A percentile compares a stretch with the other conserved stretches of the same genome.
Evolutionary conservation across 2,329 filamentous ascomycete species (phyloP).

Genomic region (Colletotrichum tanaceti): DNA sequence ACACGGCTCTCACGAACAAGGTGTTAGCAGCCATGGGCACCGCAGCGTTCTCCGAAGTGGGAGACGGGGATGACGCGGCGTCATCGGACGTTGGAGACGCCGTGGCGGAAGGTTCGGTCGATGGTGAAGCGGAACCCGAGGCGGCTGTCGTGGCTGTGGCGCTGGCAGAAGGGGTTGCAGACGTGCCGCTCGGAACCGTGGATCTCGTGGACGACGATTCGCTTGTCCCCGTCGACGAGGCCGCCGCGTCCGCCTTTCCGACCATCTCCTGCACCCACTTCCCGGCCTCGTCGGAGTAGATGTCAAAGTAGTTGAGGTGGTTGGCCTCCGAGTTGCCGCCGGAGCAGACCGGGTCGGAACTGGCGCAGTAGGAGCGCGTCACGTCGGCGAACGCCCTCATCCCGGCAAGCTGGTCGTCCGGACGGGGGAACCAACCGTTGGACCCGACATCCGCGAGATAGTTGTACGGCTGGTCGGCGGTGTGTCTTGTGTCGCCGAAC

Average conservation of each 20-base stretch:
- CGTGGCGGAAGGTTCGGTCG: not conserved
- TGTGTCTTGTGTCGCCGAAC: slow-evolving; percentile 52
- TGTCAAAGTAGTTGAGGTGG: slow-evolving; percentile 50
- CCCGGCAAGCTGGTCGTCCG: slow-evolving; percentile 45
- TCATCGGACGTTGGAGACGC: not conserved
- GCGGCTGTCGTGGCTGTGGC: not conserved
- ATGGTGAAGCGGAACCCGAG: not conserved
- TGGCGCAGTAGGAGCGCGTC: slow-evolving; percentile 51
- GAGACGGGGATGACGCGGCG: not conserved
- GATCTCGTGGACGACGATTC: slow-evolving; percentile 11
- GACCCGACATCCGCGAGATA: slow-evolving; percentile 45
- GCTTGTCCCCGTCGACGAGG: slow-evolving; percentile 3
- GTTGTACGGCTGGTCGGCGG: slow-evolving; percentile 51
- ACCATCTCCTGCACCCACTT: slow-evolving; percentile 35
- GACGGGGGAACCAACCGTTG: slow-evolving; percentile 48
- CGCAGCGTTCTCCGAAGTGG: not conserved
- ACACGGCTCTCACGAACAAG: not conserved
- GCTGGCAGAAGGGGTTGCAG: not conserved
- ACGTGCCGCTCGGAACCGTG: slow-evolving; percentile 8
- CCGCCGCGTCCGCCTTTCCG: slow-evolving; percentile 1
- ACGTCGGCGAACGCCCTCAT: slow-evolving; percentile 45
- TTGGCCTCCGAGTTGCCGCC: slow-evolving; percentile 48
- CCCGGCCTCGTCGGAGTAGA: slow-evolving; percentile 31
- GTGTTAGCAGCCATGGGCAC: not conserved
- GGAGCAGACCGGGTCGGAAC: slow-evolving; percentile 55